Conservation (phyloP, 2,329 filamentous ascomycete species). For the Diaporthe amygdali region DNA sequence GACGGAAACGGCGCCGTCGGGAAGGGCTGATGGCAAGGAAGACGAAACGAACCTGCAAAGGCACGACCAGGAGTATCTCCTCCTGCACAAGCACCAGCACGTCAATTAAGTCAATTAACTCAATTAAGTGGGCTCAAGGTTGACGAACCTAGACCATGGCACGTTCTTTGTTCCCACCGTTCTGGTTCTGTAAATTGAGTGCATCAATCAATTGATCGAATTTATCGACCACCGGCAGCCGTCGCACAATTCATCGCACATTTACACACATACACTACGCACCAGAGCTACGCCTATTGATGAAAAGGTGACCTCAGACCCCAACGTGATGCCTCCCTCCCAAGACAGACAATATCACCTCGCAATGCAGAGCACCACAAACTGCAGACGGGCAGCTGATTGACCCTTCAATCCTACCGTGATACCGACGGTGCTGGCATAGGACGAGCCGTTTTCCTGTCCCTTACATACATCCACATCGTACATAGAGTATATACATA, state of each 20-base stretch:
- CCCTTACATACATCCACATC: background rate
- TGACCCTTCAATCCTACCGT: background rate
- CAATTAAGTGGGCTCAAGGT: background rate
- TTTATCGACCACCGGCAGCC: constrained; percentile 2
- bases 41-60: background rate
- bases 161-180: background rate
- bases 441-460: background rate
- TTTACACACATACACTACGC: background rate
- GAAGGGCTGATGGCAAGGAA: background rate
- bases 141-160: background rate
- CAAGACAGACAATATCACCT: background rate
- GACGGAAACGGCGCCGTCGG: background rate
- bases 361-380: background rate
- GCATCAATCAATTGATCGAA: constrained; percentile 5
- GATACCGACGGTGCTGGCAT: background rate
- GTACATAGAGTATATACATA: no score
- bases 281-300: background rate
- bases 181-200: background rate
- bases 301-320: background rate
- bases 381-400: background rate
- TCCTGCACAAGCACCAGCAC: background rate
- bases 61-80: background rate
- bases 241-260: background rate
- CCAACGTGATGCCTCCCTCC: background rate
- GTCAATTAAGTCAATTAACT: no score